phyloP scores from a whole-genome alignment of 1,284 basidiomycete genomes.

The Meira miltonrushii region DNA sequence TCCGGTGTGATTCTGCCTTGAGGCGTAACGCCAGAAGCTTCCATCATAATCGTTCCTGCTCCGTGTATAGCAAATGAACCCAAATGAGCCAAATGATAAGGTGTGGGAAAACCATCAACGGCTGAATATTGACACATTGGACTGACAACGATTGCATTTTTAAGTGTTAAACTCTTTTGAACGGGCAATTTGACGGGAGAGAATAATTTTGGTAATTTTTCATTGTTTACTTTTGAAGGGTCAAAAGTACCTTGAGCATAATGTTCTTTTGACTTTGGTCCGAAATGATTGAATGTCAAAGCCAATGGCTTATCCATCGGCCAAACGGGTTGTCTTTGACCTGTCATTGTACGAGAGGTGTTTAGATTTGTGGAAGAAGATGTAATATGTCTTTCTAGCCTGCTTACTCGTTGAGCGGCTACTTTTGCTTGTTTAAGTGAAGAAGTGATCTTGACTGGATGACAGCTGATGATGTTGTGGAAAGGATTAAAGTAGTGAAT shows the following conservation, averaged over 20 bases:
- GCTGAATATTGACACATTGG: slow-evolving; percentile 50
- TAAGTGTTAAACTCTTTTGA: slow-evolving; percentile 26
- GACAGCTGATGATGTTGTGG: too few relatives aligned
- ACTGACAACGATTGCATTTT: slow-evolving; percentile 33
- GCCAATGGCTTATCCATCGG: slow-evolving; percentile 8
- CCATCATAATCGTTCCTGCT: slow-evolving; percentile 44
- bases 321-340: slow-evolving; percentile 11
- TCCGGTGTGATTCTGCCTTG: slow-evolving; percentile 63
- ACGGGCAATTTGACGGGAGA: slow-evolving; percentile 25
- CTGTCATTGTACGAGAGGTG: neutral
- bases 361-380: neutral
- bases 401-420: slow-evolving; percentile 4
- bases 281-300: slow-evolving; percentile 13
- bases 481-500: too few relatives aligned
- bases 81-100: slow-evolving; percentile 47
- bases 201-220: slow-evolving; percentile 35
- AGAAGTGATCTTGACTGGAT: neutral
- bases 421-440: neutral
- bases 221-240: slow-evolving; percentile 26
- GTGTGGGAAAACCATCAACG: slow-evolving; percentile 38
- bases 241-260: slow-evolving; percentile 37
- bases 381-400: neutral
- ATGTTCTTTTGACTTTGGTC: slow-evolving; percentile 15
- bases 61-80: slow-evolving; percentile 48
- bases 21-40: slow-evolving; percentile 59